phyloP scores from a whole-genome alignment of 202 grass and related monocot species.

The Carex arenaria region DNA sequence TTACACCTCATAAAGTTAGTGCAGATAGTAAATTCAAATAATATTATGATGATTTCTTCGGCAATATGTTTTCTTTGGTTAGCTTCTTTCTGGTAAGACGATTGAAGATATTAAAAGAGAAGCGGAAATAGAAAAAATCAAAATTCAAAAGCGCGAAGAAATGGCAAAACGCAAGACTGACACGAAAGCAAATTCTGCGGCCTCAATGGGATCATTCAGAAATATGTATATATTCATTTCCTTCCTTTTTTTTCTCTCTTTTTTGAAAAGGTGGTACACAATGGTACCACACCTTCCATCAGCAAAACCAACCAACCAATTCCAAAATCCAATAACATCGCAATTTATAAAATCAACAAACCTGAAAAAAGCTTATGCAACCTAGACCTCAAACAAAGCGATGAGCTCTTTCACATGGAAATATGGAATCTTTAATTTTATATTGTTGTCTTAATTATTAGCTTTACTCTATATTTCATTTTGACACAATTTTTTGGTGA shows the following conservation, averaged over 20 bases:
- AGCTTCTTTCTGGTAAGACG: constrained; percentile 86
- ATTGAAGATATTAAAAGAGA: constrained; percentile 63
- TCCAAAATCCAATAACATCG: background rate
- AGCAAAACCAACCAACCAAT: background rate
- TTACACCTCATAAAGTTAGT: background rate
- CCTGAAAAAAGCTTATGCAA: background rate
- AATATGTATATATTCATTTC: constrained; percentile 38
- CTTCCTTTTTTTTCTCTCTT: background rate
- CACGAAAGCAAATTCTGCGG: constrained; percentile 20
- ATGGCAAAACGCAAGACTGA: constrained; percentile 52
- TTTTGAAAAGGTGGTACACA: background rate
- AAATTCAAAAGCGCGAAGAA: constrained; percentile 55
- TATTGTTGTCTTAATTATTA: background rate
- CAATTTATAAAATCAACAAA: background rate
- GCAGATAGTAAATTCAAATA: background rate
- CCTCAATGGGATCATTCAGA: constrained; percentile 27
- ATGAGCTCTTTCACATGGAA: background rate
- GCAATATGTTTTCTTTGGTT: constrained; percentile 18
- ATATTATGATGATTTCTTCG: background rate
- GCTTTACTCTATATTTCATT: background rate
- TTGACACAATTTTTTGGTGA: background rate
- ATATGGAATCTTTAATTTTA: background rate
- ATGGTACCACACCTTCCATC: background rate
- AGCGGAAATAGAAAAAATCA: constrained; percentile 75
- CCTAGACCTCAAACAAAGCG: background rate